phyloP scores from a whole-genome alignment of 2,329 filamentous ascomycete species.

The Neofusicoccum ribis region DNA sequence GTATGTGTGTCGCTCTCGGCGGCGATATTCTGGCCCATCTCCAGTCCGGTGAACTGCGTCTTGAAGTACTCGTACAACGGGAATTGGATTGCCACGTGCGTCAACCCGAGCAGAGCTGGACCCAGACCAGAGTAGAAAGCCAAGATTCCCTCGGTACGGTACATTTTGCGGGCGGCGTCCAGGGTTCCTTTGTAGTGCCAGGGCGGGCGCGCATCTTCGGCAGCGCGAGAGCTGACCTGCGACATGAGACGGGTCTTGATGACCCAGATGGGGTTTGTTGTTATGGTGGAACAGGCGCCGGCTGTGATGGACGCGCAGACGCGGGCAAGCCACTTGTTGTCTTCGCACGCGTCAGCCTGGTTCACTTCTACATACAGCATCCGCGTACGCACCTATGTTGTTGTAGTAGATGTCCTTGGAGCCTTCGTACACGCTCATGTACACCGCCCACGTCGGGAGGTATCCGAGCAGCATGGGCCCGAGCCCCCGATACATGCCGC shows the following conservation, averaged over 20 bases:
- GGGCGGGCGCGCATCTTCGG: conserved; percentile 60
- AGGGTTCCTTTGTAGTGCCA: conserved; percentile 91
- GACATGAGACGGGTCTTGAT: conserved; percentile 99
- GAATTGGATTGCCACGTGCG: conserved; percentile 96
- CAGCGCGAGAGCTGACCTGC: conserved; percentile 66
- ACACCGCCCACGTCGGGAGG: conserved; percentile 96
- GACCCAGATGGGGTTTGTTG: conserved; percentile 98
- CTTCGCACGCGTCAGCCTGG: conserved; percentile 43
- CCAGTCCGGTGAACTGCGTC: conserved; percentile 82
- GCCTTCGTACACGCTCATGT: conserved; percentile 93
- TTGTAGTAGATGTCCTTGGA: conserved; percentile 73
- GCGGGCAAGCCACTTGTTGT: conserved; percentile 75
- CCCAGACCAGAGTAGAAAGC: conserved; percentile 96
- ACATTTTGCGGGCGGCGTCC: conserved; percentile 96
- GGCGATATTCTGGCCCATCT: conserved; percentile 71
- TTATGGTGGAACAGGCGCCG: conserved; percentile 87
- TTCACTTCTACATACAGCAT: conserved; percentile 43
- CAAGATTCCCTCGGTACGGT: conserved; percentile 78
- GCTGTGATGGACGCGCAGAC: conserved; percentile 89
- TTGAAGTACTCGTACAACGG: conserved; percentile 94
- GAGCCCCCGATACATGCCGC: conserved; percentile 88
- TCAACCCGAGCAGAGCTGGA: conserved; percentile 85
- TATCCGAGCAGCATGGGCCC: conserved; percentile 95
- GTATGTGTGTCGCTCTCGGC: conserved; percentile 68
- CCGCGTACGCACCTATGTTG: conserved; percentile 51